These are phyloP conservation scores for Zoysia pacifica DNA, from an alignment of 176 grass and related monocot genomes.

Conservation along the genomic window DNA sequence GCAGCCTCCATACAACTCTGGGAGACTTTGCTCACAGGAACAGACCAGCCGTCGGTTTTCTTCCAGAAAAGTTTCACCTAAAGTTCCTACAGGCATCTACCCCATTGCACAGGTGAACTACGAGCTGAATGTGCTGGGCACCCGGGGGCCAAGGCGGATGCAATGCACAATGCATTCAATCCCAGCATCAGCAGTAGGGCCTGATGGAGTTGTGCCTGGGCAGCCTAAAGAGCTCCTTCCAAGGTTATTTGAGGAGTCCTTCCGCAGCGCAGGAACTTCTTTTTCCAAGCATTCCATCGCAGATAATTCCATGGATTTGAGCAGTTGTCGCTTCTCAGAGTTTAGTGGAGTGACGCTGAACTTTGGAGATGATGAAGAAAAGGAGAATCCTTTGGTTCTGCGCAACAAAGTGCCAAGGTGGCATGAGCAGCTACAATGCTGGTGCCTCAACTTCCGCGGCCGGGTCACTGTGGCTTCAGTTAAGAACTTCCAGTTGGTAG, in stretches of 20 bases:
- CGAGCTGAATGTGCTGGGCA: constrained; percentile 85
- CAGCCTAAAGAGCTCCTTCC: constrained; percentile 57
- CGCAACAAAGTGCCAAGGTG: constrained; percentile 75
- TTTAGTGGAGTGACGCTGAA: constrained; percentile 28
- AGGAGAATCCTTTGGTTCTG: constrained; percentile 64
- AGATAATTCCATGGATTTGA: constrained; percentile 58
- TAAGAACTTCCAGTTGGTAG: constrained; percentile 87
- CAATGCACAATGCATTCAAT: constrained; percentile 80
- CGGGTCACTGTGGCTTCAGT: constrained; percentile 81
- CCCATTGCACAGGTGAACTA: constrained; percentile 73
- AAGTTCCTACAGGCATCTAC: constrained; percentile 53
- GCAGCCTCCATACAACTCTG: constrained; percentile 51
- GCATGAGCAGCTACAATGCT: constrained; percentile 90
- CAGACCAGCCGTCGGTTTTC: constrained; percentile 55
- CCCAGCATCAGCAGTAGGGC: constrained; percentile 60
- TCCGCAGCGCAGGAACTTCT: constrained; percentile 56
- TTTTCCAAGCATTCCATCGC: constrained; percentile 42
- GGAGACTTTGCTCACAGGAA: constrained; percentile 24
- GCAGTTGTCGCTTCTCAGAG: constrained; percentile 69
- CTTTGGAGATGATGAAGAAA: constrained; percentile 12
- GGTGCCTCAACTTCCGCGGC: constrained; percentile 90
- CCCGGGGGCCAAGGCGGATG: constrained; percentile 81
- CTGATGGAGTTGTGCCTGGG: constrained; percentile 58
- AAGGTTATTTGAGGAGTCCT: constrained; percentile 64
- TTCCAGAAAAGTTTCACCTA: constrained; percentile 80